Conservation (phyloP, 2,329 filamentous ascomycete genomes). For the Gremmenia infestans region DNA sequence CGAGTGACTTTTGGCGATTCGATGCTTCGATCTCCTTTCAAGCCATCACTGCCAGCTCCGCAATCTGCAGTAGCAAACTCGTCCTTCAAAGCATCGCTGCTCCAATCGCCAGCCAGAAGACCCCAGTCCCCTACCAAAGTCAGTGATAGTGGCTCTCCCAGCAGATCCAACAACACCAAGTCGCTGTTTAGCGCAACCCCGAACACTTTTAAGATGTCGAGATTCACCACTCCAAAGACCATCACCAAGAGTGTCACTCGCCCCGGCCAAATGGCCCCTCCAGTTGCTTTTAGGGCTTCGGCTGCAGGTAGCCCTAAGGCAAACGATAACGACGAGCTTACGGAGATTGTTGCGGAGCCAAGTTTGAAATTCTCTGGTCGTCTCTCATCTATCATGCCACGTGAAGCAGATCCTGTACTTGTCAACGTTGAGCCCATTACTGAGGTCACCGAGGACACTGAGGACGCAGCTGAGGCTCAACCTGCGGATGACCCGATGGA, state of each 20-base stretch:
- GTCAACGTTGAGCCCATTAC: conserved; percentile 6
- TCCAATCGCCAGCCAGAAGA: conserved; percentile 31
- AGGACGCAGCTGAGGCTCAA: conserved; percentile 5
- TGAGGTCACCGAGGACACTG: conserved; percentile 18
- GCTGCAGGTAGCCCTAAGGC: conserved; percentile 5
- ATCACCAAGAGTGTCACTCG: conserved; percentile 23
- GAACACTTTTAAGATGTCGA: conserved; percentile 29
- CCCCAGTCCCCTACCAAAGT: conserved; percentile 31
- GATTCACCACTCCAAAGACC: conserved; percentile 28
- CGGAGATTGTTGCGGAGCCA: conserved; percentile 7
- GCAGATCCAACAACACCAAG: conserved; percentile 9
- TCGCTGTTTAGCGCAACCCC: conserved; percentile 24
- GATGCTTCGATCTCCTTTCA: conserved; percentile 29
- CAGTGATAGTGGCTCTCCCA: conserved; percentile 27
- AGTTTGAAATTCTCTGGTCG: conserved; percentile 33
- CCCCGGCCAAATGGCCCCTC: conserved; percentile 19
- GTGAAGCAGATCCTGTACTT: conserved; percentile 29
- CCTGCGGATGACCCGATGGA: conserved; percentile 10
- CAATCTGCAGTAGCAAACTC: conserved; percentile 15
- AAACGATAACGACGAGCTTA: not conserved
- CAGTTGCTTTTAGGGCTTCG: conserved; percentile 8
- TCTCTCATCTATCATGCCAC: conserved; percentile 36
- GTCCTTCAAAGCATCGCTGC: conserved; percentile 27
- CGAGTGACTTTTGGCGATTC: conserved; percentile 31
- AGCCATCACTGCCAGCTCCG: conserved; percentile 22